Percentiles rank a stretch among this genome's conserved stretches.
Conservation (phyloP, 805 yeast genomes). For the Barnettozyma sucrosica region DNA sequence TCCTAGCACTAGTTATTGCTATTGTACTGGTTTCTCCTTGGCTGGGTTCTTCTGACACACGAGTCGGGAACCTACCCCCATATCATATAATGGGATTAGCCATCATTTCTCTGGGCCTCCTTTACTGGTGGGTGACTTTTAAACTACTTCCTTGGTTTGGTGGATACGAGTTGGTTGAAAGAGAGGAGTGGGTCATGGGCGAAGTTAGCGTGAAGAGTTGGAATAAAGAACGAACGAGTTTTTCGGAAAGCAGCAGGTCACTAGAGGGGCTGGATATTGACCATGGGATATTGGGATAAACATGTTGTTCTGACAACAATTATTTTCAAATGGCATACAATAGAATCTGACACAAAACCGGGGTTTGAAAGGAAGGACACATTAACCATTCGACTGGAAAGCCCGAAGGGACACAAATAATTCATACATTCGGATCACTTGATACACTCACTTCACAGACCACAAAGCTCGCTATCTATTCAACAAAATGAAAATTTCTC, state of each 20-base stretch:
- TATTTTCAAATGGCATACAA: no score
- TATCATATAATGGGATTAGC: conserved; percentile 37
- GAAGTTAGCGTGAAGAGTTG: neutral
- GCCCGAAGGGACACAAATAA: neutral
- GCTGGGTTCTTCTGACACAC: conserved; percentile 22
- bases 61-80: conserved; percentile 25
- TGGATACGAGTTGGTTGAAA: conserved; percentile 38
- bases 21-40: conserved; percentile 47
- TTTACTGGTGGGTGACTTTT: conserved; percentile 54
- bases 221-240: neutral
- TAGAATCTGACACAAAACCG: neutral
- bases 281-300: no score
- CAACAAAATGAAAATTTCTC: neutral
- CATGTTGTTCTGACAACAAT: no score
- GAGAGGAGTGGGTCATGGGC: neutral
- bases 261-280: neutral
- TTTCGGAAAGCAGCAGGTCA: neutral
- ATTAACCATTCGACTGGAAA: neutral
- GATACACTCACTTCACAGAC: neutral
- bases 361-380: neutral
- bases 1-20: conserved; percentile 39
- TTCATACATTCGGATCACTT: neutral
- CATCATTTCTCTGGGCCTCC: conserved; percentile 37
- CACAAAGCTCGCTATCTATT: neutral
- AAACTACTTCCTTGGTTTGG: conserved; percentile 39